Evolutionary conservation across 2,329 filamentous ascomycete species (phyloP).

Genomic region (Alternaria triticimaculans): DNA sequence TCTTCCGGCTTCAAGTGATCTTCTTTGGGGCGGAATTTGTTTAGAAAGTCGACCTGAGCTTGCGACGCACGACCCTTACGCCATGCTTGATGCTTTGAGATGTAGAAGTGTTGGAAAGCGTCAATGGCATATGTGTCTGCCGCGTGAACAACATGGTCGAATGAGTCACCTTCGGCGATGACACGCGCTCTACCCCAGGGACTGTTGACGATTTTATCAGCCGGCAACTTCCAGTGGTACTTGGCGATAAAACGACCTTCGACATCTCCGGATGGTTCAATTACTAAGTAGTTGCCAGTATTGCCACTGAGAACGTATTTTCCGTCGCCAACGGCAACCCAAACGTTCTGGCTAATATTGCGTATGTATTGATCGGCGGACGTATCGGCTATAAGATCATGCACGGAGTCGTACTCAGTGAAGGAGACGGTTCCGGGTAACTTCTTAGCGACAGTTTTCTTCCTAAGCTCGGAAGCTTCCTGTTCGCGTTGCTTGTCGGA

Average conservation of each 20-base stretch:
- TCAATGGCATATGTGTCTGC: constrained; percentile 80
- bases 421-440: constrained; percentile 69
- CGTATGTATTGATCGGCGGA: constrained; percentile 81
- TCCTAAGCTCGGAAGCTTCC: constrained; percentile 74
- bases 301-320: constrained; percentile 73
- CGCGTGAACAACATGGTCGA: constrained; percentile 79
- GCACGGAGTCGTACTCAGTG: constrained; percentile 90
- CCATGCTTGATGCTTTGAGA: constrained; percentile 73
- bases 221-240: constrained; percentile 52
- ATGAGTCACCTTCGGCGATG: constrained; percentile 69
- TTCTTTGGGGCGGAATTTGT: constrained; percentile 65
- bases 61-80: constrained; percentile 67
- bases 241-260: constrained; percentile 49
- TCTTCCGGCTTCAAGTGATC: constrained; percentile 62
- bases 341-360: constrained; percentile 74
- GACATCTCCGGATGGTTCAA: constrained; percentile 55
- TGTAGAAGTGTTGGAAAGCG: constrained; percentile 71
- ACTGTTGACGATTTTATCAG: constrained; percentile 45
- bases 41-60: constrained; percentile 71
- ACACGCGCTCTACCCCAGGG: constrained; percentile 73
- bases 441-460: constrained; percentile 23
- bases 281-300: constrained; percentile 65
- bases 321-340: constrained; percentile 78
- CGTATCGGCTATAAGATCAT: constrained; percentile 85
- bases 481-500: constrained; percentile 50